Evolutionary conservation across 495 filamentous ascomycete species (phyloP).

Genomic region (Cenococcum geophilum): DNA sequence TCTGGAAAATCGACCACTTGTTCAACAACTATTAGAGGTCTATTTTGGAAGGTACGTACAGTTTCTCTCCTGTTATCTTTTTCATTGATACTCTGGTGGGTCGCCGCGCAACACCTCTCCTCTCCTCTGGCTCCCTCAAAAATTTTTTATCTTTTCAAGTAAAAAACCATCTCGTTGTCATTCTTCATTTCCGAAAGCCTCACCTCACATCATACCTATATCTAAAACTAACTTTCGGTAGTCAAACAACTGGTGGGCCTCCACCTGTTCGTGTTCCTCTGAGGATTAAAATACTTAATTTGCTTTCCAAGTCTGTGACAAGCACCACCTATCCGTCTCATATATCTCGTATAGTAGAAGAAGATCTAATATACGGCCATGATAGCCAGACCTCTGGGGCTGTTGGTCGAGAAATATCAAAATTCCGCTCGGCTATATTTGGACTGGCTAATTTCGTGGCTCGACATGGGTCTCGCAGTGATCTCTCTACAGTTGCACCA

Average conservation of each 20-base stretch:
- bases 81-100: no score
- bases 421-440: conserved; percentile 77
- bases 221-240: neutral
- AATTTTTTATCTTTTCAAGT: no score
- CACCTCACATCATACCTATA: neutral
- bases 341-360: conserved; percentile 63
- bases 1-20: conserved; percentile 61
- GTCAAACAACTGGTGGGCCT: conserved; percentile 37
- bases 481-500: conserved; percentile 58
- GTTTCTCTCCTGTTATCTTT: neutral
- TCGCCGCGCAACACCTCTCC: no score
- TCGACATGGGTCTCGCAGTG: conserved; percentile 56
- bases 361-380: conserved; percentile 47
- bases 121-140: no score
- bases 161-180: no score
- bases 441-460: conserved; percentile 84
- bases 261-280: conserved; percentile 59
- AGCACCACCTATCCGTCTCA: conserved; percentile 58
- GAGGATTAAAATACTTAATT: conserved; percentile 63
- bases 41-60: conserved; percentile 45
- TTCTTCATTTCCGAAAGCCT: no score
- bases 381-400: conserved; percentile 34
- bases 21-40: conserved; percentile 59
- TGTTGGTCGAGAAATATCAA: conserved; percentile 61
- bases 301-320: conserved; percentile 68